phyloP scores from a whole-genome alignment of 2,329 filamentous ascomycete species.

The Sporothrix inflata region DNA sequence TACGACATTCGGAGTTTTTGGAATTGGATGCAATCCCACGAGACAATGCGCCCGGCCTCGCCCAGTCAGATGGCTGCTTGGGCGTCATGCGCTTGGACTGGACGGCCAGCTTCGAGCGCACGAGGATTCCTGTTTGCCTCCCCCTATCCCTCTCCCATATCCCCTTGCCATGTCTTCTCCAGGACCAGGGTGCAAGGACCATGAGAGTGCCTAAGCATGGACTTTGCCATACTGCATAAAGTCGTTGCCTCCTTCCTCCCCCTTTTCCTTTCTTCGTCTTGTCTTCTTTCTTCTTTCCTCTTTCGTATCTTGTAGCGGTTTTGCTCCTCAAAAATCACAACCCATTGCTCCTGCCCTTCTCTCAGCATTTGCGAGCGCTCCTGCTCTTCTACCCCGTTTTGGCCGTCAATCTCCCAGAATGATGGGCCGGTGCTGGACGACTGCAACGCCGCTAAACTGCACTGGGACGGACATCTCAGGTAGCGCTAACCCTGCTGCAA shows the following conservation, averaged over 20 bases:
- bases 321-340: not conserved
- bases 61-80: not conserved
- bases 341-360: constrained; percentile 10
- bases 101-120: not conserved
- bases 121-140: constrained; percentile 8
- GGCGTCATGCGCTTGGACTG: constrained; percentile 22
- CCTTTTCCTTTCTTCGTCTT: not conserved
- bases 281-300: constrained; percentile 14
- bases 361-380: not conserved
- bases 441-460: constrained; percentile 33
- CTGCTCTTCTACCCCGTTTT: not conserved
- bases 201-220: not conserved
- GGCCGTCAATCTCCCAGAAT: constrained; percentile 29
- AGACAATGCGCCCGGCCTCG: constrained; percentile 9
- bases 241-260: constrained; percentile 7
- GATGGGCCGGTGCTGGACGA: constrained; percentile 24
- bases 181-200: constrained; percentile 16
- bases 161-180: not conserved
- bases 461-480: constrained; percentile 25
- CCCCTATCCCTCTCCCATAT: not conserved
- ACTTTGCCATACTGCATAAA: constrained; percentile 13
- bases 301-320: not conserved
- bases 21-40: constrained; percentile 7
- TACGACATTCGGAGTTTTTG: not conserved
- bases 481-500: constrained; percentile 5